A percentile compares a stretch with the other conserved stretches of the same genome.
Evolutionary conservation across 768 basidiomycete species (phyloP).

Genomic region (Agaricus blazei): DNA sequence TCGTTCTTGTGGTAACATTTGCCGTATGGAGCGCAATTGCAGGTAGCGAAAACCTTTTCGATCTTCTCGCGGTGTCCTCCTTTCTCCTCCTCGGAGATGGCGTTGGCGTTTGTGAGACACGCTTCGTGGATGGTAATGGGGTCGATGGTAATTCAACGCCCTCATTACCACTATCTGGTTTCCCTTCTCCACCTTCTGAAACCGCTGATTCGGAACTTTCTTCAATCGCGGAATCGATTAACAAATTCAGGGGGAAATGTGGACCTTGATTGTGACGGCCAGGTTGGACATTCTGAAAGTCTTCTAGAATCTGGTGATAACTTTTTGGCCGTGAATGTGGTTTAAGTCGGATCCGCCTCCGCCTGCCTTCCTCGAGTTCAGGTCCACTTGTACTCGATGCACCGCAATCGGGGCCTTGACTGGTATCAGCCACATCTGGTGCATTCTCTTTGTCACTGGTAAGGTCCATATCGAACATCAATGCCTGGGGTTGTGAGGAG

Average conservation of each 20-base stretch:
- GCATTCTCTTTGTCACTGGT: slow-evolving; percentile 15
- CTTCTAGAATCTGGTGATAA: slow-evolving; percentile 62
- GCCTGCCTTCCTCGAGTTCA: slow-evolving; percentile 17
- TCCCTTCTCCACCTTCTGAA: slow-evolving; percentile 14
- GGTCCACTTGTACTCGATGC: slow-evolving; percentile 2
- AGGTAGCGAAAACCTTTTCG: slow-evolving; percentile 71
- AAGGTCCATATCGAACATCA: slow-evolving; percentile 41
- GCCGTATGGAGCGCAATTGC: slow-evolving; percentile 74
- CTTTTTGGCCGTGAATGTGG: slow-evolving; percentile 51
- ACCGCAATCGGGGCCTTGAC: not conserved
- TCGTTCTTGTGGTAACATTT: slow-evolving; percentile 59
- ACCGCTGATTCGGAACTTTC: slow-evolving; percentile 10
- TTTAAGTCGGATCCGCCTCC: slow-evolving; percentile 25
- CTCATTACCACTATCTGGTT: not conserved
- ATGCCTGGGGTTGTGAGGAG: slow-evolving; percentile 32
- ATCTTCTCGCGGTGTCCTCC: slow-evolving; percentile 59
- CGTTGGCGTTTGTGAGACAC: slow-evolving; percentile 16
- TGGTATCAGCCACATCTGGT: slow-evolving; percentile 1
- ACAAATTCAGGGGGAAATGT: not conserved
- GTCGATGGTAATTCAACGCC: slow-evolving; percentile 11
- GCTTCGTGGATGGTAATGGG: slow-evolving; percentile 15
- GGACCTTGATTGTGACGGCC: slow-evolving; percentile 1
- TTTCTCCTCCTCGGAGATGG: slow-evolving; percentile 26
- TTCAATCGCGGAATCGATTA: slow-evolving; percentile 10
- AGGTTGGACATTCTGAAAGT: slow-evolving; percentile 35